Conservation (phyloP, 495 filamentous ascomycete genomes). For the Penicillium lagena region DNA sequence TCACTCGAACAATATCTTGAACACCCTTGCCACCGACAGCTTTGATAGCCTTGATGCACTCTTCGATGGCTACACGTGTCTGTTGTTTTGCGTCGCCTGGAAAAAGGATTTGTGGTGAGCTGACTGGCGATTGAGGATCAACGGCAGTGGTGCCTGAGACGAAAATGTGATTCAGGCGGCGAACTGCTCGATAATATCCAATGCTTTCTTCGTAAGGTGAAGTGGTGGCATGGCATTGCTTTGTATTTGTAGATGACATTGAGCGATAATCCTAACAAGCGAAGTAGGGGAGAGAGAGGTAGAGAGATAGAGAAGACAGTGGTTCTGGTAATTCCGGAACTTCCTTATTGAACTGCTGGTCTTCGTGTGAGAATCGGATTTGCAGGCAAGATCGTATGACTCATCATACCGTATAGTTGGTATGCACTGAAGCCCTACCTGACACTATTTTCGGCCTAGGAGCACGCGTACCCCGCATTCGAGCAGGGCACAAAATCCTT, state of each 20-base stretch:
- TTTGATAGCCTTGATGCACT: slow-evolving; percentile 34
- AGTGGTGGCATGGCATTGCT: slow-evolving; percentile 23
- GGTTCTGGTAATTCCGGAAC: too few species aligned
- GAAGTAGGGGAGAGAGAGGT: too few species aligned
- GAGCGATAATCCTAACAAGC: too few species aligned
- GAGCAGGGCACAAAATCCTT: too few species aligned
- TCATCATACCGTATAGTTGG: too few species aligned
- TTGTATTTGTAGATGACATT: neutral
- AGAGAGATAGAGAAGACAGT: too few species aligned
- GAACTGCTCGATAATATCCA: slow-evolving; percentile 43
- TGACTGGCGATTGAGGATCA: slow-evolving; percentile 23
- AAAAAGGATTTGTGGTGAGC: slow-evolving; percentile 28
- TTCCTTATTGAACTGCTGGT: too few species aligned
- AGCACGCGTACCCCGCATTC: too few species aligned
- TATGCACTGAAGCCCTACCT: too few species aligned
- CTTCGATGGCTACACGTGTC: slow-evolving; percentile 28
- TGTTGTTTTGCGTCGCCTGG: slow-evolving; percentile 35
- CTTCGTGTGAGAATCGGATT: too few species aligned
- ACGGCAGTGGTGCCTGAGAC: slow-evolving; percentile 42
- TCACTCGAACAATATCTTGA: slow-evolving; percentile 32
- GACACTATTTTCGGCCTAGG: too few species aligned
- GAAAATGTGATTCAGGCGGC: slow-evolving; percentile 34
- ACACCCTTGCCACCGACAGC: slow-evolving; percentile 33
- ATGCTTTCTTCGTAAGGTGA: slow-evolving; percentile 39
- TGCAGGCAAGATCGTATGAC: too few species aligned